Percentiles rank a stretch among this genome's conserved stretches.
Conservation (phyloP, 371 early-diverging fungal genomes). For the Mucor plumbeus region DNA sequence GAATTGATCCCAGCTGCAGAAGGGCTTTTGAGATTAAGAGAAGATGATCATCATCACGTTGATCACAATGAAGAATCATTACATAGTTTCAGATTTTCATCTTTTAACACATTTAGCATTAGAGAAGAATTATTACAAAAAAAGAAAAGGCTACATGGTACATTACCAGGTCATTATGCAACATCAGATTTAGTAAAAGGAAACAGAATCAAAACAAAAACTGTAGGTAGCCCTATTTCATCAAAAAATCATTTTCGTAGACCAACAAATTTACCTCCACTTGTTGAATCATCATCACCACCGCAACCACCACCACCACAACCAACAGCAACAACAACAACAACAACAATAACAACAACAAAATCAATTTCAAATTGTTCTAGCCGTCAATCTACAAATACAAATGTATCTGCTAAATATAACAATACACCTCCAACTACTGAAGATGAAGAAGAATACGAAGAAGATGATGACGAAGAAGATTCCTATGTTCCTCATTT, state of each 20-base stretch:
- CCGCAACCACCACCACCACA: too few relatives aligned
- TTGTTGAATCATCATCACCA: background rate
- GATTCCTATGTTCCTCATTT: constrained; percentile 45
- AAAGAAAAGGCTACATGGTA: constrained; percentile 9
- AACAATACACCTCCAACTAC: background rate
- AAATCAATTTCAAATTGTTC: background rate
- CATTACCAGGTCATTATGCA: constrained; percentile 16
- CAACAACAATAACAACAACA: too few relatives aligned
- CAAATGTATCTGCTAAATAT: background rate
- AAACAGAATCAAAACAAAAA: background rate
- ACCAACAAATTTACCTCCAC: background rate
- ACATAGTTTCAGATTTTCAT: constrained; percentile 61
- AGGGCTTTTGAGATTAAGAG: constrained; percentile 40
- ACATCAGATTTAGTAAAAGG: background rate
- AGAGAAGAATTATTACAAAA: constrained; percentile 1
- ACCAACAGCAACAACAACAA: too few relatives aligned
- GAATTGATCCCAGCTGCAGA: constrained; percentile 28
- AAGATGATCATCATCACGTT: constrained; percentile 19
- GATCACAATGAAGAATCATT: constrained; percentile 51
- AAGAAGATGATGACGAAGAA: constrained; percentile 12
- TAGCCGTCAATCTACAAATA: background rate
- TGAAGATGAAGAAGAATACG: background rate
- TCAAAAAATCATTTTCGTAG: background rate
- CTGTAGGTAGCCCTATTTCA: constrained; percentile 7
- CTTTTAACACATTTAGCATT: background rate